These are phyloP conservation scores for Neurospora cerealis DNA, from an alignment of 495 filamentous ascomycete genomes.

Conservation along the genomic window DNA sequence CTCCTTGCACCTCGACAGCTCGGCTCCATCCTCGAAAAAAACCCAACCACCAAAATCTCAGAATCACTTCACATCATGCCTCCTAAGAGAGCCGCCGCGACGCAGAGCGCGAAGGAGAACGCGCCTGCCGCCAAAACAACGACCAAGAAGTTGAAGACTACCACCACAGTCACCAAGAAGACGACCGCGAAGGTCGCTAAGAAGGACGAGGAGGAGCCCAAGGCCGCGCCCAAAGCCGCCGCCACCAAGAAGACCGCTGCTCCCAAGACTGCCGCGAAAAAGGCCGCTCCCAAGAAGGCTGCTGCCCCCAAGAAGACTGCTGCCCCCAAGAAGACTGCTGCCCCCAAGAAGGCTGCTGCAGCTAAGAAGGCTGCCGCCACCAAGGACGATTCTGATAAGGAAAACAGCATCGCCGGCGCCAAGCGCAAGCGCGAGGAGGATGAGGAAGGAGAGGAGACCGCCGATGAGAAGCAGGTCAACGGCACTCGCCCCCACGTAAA, in stretches of 20 bases:
- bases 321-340: constrained; percentile 26
- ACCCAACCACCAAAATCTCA: neutral
- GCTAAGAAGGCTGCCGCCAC: neutral
- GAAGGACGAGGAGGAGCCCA: constrained; percentile 17
- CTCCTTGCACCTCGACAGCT: neutral
- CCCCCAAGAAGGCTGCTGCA: constrained; percentile 17
- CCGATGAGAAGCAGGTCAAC: constrained; percentile 3
- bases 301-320: constrained; percentile 17
- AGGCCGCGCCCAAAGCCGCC: constrained; percentile 13
- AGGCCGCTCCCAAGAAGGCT: constrained; percentile 21
- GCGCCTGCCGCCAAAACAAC: constrained; percentile 8
- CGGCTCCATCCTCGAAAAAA: neutral
- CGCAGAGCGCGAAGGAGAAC: constrained; percentile 2
- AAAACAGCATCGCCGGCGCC: constrained; percentile 16
- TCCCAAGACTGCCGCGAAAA: constrained; percentile 13
- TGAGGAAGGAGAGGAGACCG: constrained; percentile 5
- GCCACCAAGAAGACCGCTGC: constrained; percentile 21
- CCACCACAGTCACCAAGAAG: constrained; percentile 4
- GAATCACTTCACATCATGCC: constrained; percentile 17
- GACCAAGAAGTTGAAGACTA: constrained; percentile 28
- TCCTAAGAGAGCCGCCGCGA: constrained; percentile 17
- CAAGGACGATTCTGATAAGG: constrained; percentile 22
- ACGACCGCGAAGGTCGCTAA: constrained; percentile 9
- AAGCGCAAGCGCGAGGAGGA: constrained; percentile 17
- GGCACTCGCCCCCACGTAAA: neutral